Conservation (phyloP, 352 stramenopile genomes). For the Phytophthora chlamydospora region DNA sequence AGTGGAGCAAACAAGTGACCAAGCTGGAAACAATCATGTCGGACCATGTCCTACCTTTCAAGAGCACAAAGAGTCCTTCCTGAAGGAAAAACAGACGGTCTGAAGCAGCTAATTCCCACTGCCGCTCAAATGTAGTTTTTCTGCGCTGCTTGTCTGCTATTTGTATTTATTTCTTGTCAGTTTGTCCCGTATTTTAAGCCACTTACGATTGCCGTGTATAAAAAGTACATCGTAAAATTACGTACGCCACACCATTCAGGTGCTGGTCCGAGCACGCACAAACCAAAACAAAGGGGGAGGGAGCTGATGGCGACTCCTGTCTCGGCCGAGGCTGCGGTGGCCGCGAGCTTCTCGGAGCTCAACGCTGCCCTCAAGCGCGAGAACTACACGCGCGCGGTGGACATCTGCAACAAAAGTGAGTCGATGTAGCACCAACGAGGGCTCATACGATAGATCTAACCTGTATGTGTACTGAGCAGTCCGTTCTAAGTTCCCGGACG, state of each 20-base stretch:
- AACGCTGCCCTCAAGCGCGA: conserved; percentile 75
- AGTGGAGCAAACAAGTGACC: no score
- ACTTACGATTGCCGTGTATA: no score
- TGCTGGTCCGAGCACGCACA: background rate
- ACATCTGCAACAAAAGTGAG: conserved; percentile 90
- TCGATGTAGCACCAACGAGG: background rate
- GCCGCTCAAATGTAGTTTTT: no score
- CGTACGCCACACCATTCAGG: no score
- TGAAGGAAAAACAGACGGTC: no score
- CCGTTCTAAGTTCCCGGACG: conserved; percentile 70
- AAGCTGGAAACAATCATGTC: no score
- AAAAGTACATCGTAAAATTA: no score
- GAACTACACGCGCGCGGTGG: conserved; percentile 78
- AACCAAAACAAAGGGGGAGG: background rate
- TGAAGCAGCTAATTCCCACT: no score
- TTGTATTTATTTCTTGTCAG: no score
- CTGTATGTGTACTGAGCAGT: conserved; percentile 40
- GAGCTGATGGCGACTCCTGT: conserved; percentile 22
- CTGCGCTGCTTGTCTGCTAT: no score
- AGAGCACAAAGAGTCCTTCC: background rate
- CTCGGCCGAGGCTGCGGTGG: conserved; percentile 27
- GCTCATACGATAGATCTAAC: conserved; percentile 15
- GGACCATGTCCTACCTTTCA: no score
- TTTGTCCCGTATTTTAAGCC: no score
- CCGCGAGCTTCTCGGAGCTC: conserved; percentile 78